Conservation (phyloP, 1,139 yeast species). For the Taphrina flavorubra region DNA sequence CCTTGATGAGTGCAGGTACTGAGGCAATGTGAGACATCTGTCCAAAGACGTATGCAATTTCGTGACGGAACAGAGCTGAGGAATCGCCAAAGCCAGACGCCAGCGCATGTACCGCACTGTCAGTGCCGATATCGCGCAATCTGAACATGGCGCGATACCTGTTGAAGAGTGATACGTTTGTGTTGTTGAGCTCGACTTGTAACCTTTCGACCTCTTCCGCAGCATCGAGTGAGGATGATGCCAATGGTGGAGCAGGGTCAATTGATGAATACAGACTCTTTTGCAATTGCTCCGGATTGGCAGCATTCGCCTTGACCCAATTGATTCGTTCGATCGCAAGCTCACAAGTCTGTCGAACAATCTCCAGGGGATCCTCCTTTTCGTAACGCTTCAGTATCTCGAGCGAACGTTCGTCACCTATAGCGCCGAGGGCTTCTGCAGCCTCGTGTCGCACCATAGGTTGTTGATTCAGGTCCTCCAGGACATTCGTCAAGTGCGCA, state of each 20-base stretch:
- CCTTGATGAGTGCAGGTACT: conserved; percentile 83
- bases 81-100: conserved; percentile 89
- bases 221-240: conserved; percentile 54
- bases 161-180: conserved; percentile 78
- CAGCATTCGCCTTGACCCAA: conserved; percentile 74
- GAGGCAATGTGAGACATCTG: conserved; percentile 93
- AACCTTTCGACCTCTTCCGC: conserved; percentile 68
- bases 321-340: conserved; percentile 91
- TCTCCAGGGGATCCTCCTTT: conserved; percentile 63
- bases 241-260: conserved; percentile 98
- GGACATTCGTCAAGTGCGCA: conserved; percentile 72
- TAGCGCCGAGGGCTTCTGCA: conserved; percentile 97
- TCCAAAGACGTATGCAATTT: conserved; percentile 97
- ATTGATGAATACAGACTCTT: conserved; percentile 71
- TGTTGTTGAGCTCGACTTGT: conserved; percentile 73
- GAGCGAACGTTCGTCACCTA: conserved; percentile 82
- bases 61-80: conserved; percentile 94
- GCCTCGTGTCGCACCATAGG: conserved; percentile 99
- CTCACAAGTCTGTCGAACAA: conserved; percentile 96
- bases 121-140: conserved; percentile 89
- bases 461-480: conserved; percentile 66
- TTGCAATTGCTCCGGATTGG: conserved; percentile 70
- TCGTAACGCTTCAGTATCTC: conserved; percentile 74
- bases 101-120: conserved; percentile 88
- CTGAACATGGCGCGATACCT: conserved; percentile 99